phyloP scores from a whole-genome alignment of 2,329 filamentous ascomycete species.

The Stagonosporopsis vannaccii region DNA sequence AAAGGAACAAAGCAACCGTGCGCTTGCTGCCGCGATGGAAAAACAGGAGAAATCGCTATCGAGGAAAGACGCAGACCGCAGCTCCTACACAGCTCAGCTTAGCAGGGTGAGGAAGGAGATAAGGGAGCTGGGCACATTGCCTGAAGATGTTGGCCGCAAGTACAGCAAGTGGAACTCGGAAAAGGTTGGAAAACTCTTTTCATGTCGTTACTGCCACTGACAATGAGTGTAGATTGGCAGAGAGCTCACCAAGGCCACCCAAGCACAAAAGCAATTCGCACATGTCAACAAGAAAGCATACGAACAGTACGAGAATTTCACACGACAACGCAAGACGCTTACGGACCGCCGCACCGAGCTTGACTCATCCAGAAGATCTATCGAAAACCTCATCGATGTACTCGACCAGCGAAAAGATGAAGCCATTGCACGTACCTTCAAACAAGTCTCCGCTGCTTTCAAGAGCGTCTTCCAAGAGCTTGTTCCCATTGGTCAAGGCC shows the following conservation, averaged over 20 bases:
- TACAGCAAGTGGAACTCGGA: constrained; percentile 85
- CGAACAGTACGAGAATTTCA: constrained; percentile 98
- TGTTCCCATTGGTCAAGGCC: constrained; percentile 89
- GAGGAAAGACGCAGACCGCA: constrained; percentile 88
- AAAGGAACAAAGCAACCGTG: constrained; percentile 75
- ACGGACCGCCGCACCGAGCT: constrained; percentile 86
- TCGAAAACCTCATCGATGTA: constrained; percentile 89
- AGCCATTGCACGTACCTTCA: constrained; percentile 97
- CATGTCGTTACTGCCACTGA: constrained; percentile 16
- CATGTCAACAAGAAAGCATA: constrained; percentile 99
- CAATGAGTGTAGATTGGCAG: constrained; percentile 44
- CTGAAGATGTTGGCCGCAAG: constrained; percentile 91
- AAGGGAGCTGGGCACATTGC: constrained; percentile 88
- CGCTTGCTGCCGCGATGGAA: constrained; percentile 79
- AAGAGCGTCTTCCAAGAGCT: constrained; percentile 92
- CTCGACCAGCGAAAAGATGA: constrained; percentile 97
- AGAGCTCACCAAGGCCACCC: constrained; percentile 87
- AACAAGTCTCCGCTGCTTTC: constrained; percentile 95
- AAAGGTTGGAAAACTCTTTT: constrained; percentile 59
- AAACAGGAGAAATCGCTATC: constrained; percentile 90
- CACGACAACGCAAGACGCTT: constrained; percentile 85
- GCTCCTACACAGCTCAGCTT: constrained; percentile 76
- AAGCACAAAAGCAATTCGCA: constrained; percentile 93
- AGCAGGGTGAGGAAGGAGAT: constrained; percentile 88
- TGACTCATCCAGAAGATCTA: constrained; percentile 83